Evolutionary conservation across 176 grass and related monocot species (phyloP), one percentile per base, ranked within the genome.

Genomic region (Zizania latifolia): DNA sequence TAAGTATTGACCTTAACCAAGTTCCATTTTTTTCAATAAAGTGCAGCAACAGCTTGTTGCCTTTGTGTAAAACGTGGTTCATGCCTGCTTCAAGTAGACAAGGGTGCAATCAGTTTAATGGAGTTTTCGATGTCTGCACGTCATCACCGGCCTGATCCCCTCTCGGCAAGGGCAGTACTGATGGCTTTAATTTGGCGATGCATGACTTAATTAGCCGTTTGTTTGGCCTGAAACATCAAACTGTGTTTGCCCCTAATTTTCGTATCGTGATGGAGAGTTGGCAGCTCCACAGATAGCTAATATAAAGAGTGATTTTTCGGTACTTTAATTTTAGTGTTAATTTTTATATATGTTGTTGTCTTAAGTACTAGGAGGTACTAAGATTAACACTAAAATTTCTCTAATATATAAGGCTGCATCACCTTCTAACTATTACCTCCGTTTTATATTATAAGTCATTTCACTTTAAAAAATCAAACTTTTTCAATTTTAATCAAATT

Each of bases 221-320:
- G 84, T 75, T 76, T 44, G 56, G 72, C 71, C 78, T 63, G 64
- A 76, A 81, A 70, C 55, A 53, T 86, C 71, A 12, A 12, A 2
- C 6, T 3, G 48, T 23, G 21, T 8, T 79, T 35, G 34, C 28
- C 10, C 41, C 24, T 50, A 53, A 46, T 22, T 53, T 53, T 12
- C 16, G 48, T 63, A n/a, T 44, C 28, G 26, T 36, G 21, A 28
- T 68, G 30, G 24, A 68, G 23, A 8, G 66, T 27, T 44, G 17
- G 26, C 5, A 12, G 65, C 30, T 31, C 65, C 44, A 53, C 40
- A 30, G 44, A 24, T 32, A 51, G 48, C 24, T 32, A 9, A 28
- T 58, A 21, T 37, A 64, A 58, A 21, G 54, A n/a, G n/a, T n/a
- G n/a, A n/a, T n/a, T n/a, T n/a, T n/a, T n/a, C n/a, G n/a, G n/a